Evolutionary conservation across 441 rosid species (phyloP), one percentile per base, ranked within the genome.

Genomic region (Euphorbia schlechtendalii): DNA sequence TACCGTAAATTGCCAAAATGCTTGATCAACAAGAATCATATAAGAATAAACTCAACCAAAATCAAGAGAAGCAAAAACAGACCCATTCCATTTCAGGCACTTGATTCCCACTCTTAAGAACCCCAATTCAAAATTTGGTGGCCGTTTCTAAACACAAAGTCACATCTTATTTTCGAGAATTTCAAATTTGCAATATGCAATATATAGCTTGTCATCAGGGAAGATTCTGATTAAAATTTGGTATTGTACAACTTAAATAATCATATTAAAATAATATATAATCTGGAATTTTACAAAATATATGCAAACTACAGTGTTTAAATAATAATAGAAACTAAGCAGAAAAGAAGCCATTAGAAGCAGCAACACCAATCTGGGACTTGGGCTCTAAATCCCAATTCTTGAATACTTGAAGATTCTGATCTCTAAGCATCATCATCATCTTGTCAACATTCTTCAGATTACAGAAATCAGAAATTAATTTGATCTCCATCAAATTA

Each of bases 321-420:
- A 12, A 59, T 18, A 20, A 61, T 9, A n/a, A n/a, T 3, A 28
- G 1, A 8, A n/a, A 0, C 70, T 69, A 85, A 65, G 90, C 86
- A 45, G 88, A 85, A 77, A 85, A 85, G 76, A 79, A 60, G 13
- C 85, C 84, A 69, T 65, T 22, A 28, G 79, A 85, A 18, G 88
- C 90, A 5, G 84, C 88, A 70, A 73, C 22, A 54, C 73, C 69
- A 64, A 83, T 24, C 60, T 70, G 74, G 69, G 65, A 48, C 52
- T 59, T 76, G 8, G 90, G 83, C 70, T 77, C 80, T 34, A 57
- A 20, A 49, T 59, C 68, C 77, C 72, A 59, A 69, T 68, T 79
- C 15, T 52, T 12, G 48, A 49, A 8, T 14, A 60, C 6, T 22
- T 20, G 48, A 54, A 46, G 3, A 1, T 52, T 22, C 0, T 52